Percentiles rank a stretch among this genome's conserved stretches.
Conservation (phyloP, 2,329 filamentous ascomycete genomes). For the Ophiostoma ulmi region DNA sequence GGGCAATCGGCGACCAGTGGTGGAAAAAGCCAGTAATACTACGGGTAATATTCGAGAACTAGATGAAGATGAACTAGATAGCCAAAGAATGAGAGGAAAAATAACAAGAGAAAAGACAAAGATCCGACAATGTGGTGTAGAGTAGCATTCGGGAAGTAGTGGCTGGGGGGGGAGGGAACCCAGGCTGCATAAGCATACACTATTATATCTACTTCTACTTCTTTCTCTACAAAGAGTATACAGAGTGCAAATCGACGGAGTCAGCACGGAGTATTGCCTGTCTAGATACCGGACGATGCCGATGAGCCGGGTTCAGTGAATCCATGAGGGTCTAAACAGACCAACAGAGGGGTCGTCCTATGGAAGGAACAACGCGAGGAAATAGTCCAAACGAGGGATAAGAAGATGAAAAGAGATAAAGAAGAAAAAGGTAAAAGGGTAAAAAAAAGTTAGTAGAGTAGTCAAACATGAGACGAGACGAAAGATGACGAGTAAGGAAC, state of each 20-base stretch:
- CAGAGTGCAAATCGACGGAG: background rate
- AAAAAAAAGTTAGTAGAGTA: background rate
- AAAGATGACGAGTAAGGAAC: background rate
- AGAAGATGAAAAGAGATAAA: background rate
- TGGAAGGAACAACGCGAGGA: conserved; percentile 5
- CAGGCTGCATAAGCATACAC: background rate
- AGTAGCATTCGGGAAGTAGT: conserved; percentile 9
- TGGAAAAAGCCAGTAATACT: background rate
- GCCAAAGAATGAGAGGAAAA: background rate
- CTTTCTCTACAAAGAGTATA: background rate
- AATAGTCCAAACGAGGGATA: background rate
- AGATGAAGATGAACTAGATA: background rate
- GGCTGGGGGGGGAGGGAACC: conserved; percentile 4
- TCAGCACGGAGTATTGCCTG: conserved; percentile 7
- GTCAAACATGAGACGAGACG: background rate
- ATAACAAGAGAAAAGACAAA: background rate
- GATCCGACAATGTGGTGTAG: conserved; percentile 6
- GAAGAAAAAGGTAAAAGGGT: background rate
- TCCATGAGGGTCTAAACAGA: background rate
- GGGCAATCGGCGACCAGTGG: conserved; percentile 5
- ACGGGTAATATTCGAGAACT: background rate
- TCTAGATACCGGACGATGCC: conserved; percentile 3
- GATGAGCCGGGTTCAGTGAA: background rate
- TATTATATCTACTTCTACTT: background rate
- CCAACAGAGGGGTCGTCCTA: background rate